Conservation (phyloP, 139 green algal genomes). For the Coelastrella sp. region DNA sequence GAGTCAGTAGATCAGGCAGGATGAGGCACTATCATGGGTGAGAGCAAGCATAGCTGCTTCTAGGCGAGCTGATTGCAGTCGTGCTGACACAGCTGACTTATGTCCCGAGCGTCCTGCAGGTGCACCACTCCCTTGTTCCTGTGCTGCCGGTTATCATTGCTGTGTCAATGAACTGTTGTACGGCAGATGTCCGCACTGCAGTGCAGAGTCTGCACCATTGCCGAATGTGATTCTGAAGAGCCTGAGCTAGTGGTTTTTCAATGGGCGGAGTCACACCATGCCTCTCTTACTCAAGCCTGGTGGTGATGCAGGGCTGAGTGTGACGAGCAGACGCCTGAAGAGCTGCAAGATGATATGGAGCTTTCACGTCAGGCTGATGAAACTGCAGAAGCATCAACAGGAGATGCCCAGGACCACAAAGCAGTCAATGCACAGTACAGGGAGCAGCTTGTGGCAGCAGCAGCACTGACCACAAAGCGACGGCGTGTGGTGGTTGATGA, state of each 20-base stretch:
- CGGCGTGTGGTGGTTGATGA: slow-evolving; percentile 24
- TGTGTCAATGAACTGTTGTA: too few species aligned
- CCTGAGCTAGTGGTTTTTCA: background rate
- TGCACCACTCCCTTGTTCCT: too few species aligned
- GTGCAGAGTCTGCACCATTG: too few species aligned
- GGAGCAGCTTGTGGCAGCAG: background rate
- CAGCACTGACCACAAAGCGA: slow-evolving; percentile 16
- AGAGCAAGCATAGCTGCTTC: background rate
- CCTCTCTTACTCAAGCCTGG: background rate
- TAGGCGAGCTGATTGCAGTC: too few species aligned
- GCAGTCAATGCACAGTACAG: too few species aligned
- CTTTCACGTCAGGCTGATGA: background rate
- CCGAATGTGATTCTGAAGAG: background rate
- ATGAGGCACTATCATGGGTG: background rate
- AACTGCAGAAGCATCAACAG: background rate
- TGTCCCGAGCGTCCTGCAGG: too few species aligned
- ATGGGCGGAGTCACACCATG: background rate
- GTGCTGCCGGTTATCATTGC: too few species aligned
- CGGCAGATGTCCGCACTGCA: too few species aligned
- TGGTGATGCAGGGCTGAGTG: background rate
- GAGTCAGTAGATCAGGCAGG: background rate
- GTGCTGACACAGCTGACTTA: too few species aligned
- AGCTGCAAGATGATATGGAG: slow-evolving; percentile 33
- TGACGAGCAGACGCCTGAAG: background rate
- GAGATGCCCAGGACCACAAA: background rate